Evolutionary conservation across 164 flowering plant genomes (phyloP).

Genomic region (Chloranthus sessilifolius): DNA sequence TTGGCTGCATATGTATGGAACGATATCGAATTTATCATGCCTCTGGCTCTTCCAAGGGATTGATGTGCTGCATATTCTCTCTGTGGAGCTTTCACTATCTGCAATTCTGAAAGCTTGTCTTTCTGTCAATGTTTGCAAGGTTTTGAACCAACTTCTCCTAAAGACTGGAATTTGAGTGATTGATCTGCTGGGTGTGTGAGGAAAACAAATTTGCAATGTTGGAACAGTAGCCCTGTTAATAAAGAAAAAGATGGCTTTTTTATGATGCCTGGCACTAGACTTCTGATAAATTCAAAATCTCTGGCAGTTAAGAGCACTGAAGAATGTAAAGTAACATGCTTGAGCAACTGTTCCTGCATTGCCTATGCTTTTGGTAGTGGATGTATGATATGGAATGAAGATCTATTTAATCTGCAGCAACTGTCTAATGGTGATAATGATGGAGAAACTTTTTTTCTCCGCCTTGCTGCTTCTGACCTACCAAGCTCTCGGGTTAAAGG

Average conservation of each 20-base stretch:
- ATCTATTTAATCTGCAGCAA: slow-evolving; percentile 9
- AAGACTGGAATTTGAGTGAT: slow-evolving; percentile 12
- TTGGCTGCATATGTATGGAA: slow-evolving; percentile 13
- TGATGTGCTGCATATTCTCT: slow-evolving; percentile 12
- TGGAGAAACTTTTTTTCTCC: not conserved
- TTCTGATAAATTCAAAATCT: slow-evolving; percentile 1
- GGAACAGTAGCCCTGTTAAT: no score
- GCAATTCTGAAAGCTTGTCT: slow-evolving; percentile 7
- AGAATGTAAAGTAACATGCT: slow-evolving; percentile 15
- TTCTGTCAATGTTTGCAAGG: slow-evolving; percentile 18
- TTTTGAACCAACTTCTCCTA: slow-evolving; percentile 5
- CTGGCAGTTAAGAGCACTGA: not conserved
- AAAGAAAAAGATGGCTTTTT: slow-evolving; percentile 4
- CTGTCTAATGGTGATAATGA: not conserved
- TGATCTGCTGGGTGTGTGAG: slow-evolving; percentile 23
- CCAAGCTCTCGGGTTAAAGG: no score
- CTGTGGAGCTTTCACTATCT: slow-evolving; percentile 23
- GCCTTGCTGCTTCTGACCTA: slow-evolving; percentile 2
- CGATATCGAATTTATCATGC: slow-evolving; percentile 12
- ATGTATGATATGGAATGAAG: slow-evolving; percentile 16
- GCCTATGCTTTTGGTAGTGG: slow-evolving; percentile 9
- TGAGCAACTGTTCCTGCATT: slow-evolving; percentile 13
- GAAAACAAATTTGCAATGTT: slow-evolving; percentile 11
- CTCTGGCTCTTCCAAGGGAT: slow-evolving; percentile 14
- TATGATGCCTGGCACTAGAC: not conserved